Conservation (phyloP, 768 basidiomycete species). For the Hericium alpestre region DNA sequence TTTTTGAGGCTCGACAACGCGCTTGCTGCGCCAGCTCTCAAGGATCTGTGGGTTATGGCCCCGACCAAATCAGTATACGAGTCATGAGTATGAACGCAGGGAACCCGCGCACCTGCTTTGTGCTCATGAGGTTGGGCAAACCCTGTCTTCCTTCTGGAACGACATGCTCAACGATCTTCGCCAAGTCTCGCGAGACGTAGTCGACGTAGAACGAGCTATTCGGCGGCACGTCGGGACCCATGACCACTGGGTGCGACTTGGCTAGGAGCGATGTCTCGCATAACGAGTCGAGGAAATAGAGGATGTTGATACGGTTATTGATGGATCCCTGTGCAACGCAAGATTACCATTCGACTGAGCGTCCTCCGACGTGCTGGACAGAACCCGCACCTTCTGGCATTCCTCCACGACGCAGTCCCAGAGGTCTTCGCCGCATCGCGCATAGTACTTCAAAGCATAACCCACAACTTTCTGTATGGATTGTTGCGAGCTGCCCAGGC, state of each 20-base stretch:
- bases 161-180: conserved; percentile 70
- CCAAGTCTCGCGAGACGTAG: conserved; percentile 69
- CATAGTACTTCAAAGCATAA: conserved; percentile 77
- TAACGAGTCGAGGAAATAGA: conserved; percentile 83
- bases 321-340: conserved; percentile 44
- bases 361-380: neutral
- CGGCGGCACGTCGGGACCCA: conserved; percentile 26
- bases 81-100: neutral
- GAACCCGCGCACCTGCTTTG: conserved; percentile 56
- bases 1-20: conserved; percentile 68
- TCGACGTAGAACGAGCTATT: conserved; percentile 58
- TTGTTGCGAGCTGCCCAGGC: conserved; percentile 54
- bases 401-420: conserved; percentile 93
- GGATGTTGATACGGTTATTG: conserved; percentile 86
- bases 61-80: neutral
- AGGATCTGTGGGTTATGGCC: conserved; percentile 47
- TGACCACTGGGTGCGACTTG: conserved; percentile 41
- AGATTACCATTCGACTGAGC: neutral
- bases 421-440: conserved; percentile 79
- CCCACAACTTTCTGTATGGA: conserved; percentile 83
- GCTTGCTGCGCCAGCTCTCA: conserved; percentile 83
- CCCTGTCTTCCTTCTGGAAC: conserved; percentile 85
- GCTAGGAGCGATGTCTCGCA: conserved; percentile 69
- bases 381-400: conserved; percentile 61
- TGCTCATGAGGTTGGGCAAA: conserved; percentile 76